Base-by-base conservation (phyloP, 345 rosid genomes). In the Citrus australasica region DNA sequence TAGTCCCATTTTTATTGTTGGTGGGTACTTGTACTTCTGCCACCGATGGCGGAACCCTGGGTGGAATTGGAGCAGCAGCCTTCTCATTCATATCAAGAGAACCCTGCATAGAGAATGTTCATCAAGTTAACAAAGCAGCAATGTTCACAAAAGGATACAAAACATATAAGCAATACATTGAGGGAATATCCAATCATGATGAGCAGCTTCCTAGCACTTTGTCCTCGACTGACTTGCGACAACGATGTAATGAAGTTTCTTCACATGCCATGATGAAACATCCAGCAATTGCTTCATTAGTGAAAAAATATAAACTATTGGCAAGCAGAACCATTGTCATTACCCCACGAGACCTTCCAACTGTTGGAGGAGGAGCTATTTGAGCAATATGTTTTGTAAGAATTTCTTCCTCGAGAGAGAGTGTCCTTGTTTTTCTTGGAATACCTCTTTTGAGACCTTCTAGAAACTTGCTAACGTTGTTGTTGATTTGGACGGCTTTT, bases 391-490 rank as follows among this genome's bases (percentile, higher is more conserved):
- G 86, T 71, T 85, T 82, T 7, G 84, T 77, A 81, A 92, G 89
- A 75, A 85, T 85, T 69, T 82, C 89, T 73, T 88, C 93, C 35
- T 91, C 97, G 27, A 91, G 91, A n/a, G 97, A 92, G 42, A 85
- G 83, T 5, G 83, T 81, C 80, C 97, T 82, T 64, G 77, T 55
- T 83, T 86, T 89, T 80, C 56, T 81, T 4, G 81, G 85, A 40
- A 75, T 73, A 33, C 32, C 74, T 7, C 78, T 72, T 30, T 86
- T 87, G 65, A 75, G 83, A 9, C 78, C 85, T 60, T 83, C 78
- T 33, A 70, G 75, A 22, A 74, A 59, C 67, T 82, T 74, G 38
- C 70, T 74, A 22, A 55, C 77, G 9, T 77, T 85, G 65, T 55
- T 25, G 82, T 69, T 78, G 16, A 35, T 75, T 73, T 76, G 80